These are phyloP conservation scores for Tetrahymena borealis DNA, from an alignment of 73 alveolate genomes.

Conservation along the genomic window DNA sequence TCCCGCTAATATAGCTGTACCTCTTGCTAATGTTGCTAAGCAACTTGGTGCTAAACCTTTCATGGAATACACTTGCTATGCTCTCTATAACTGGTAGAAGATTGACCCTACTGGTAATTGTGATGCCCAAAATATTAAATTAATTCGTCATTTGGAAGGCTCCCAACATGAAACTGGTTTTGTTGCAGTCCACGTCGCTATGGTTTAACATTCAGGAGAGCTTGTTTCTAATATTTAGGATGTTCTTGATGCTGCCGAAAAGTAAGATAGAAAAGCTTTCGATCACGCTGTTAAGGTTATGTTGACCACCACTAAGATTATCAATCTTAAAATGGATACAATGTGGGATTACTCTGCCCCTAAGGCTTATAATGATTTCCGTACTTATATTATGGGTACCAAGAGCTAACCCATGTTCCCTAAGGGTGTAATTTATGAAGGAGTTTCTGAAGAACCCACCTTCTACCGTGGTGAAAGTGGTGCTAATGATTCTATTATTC, in stretches of 20 bases:
- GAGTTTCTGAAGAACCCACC: constrained; percentile 16
- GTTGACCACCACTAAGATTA: not conserved
- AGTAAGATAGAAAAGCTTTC: constrained; percentile 8
- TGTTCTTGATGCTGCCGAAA: constrained; percentile 19
- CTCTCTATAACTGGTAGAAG: constrained; percentile 9
- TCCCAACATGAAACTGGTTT: constrained; percentile 13
- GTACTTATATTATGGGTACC: constrained; percentile 35
- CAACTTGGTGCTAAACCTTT: constrained; percentile 2
- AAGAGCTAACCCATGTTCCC: constrained; percentile 32
- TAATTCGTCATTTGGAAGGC: constrained; percentile 19
- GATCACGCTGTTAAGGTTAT: not conserved
- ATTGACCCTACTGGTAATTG: constrained; percentile 12
- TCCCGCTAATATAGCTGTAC: constrained; percentile 13
- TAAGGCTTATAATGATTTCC: not conserved
- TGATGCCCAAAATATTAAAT: not conserved
- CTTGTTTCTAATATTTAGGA: constrained; percentile 8
- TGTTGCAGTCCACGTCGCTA: constrained; percentile 9
- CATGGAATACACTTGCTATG: constrained; percentile 8
- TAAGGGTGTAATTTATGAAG: constrained; percentile 18
- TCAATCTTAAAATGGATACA: constrained; percentile 21
- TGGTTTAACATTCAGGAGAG: constrained; percentile 18
- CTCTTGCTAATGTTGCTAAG: not conserved
- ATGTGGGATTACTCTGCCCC: constrained; percentile 23
- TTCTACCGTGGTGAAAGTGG: constrained; percentile 25
- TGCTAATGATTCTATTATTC: constrained; percentile 26